Base-by-base conservation (phyloP, 2,329 filamentous ascomycete genomes). In the Leptodontidium sp. region DNA sequence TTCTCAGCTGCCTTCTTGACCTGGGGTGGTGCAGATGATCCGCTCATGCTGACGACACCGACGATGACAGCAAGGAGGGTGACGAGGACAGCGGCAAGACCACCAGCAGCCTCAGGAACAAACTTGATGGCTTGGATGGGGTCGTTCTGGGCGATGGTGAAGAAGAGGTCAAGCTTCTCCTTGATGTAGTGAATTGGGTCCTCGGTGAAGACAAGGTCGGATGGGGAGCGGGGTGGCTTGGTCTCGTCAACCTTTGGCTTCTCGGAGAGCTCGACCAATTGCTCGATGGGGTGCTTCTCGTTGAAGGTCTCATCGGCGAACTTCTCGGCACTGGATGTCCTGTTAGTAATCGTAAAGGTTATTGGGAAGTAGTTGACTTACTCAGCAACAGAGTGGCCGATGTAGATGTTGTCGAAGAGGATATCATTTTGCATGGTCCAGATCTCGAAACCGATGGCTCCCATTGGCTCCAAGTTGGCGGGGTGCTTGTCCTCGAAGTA, bases 381-480 rank as follows among this genome's bases (percentile, higher is more conserved):
- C 57, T 99, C 96, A 79, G 93, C 93, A 75, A 96, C 81, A 24
- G 95, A 98, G 90, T 99, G 96, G 73, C 96, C 96, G 81, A 99
- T 94, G 89, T 98, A 99, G 87, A 99, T 97, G 90, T 99, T 99
- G 89, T 98, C 93, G 78, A 99, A 98, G 78, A 98, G 91, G 77
- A 99, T 98, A 80, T 98, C 92, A 81, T 90, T 97, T 85, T 98
- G 95, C 96, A 99, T 99, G 78, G 96, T 98, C 96, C 96, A 99
- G 84, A 99, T 95, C 84, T 99, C 96, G 79, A 98, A 98, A 77
- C 96, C 90, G 87, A 94, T 92, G 85, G 93, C 95, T 79, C 96
- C 96, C 82, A 99, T 98, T 75, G 96, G 94, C 87, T 99, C 96
- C 79, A 99, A 93, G 89, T 97, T 96, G 81, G 96, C 86, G 64